These are phyloP conservation scores for Nasturtium officinale DNA, from an alignment of 345 rosid species.

Conservation along the genomic window DNA sequence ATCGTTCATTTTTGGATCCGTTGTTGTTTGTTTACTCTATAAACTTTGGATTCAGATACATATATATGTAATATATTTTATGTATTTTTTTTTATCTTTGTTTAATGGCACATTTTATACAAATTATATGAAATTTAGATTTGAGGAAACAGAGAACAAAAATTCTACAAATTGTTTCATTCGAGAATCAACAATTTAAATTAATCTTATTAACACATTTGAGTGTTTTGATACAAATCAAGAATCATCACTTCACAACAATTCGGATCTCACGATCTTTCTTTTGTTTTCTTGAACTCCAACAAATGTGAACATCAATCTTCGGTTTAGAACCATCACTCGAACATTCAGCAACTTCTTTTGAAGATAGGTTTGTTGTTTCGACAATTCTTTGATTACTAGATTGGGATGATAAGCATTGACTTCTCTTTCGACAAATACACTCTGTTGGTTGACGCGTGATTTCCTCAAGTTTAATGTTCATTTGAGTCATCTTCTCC, in stretches of 20 bases:
- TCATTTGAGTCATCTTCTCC: constrained; percentile 35
- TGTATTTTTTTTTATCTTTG: not conserved
- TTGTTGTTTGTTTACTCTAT: constrained; percentile 16
- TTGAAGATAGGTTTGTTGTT: not conserved
- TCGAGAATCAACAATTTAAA: not conserved
- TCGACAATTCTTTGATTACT: not conserved
- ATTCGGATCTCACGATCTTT: constrained; percentile 21
- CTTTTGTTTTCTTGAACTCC: constrained; percentile 21
- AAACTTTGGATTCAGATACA: constrained; percentile 32
- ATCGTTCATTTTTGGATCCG: constrained; percentile 21
- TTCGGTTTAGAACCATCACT: constrained; percentile 17
- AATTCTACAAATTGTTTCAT: not conserved
- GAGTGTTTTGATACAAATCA: not conserved
- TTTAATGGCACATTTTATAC: constrained; percentile 14
- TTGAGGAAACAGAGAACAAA: too few species aligned
- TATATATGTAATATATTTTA: constrained; percentile 29
- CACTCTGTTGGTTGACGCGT: constrained; percentile 7
- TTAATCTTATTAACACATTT: not conserved
- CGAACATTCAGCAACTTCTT: not conserved
- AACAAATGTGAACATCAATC: constrained; percentile 31
- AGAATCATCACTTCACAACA: not conserved
- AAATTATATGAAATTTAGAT: not conserved
- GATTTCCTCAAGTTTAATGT: constrained; percentile 28
- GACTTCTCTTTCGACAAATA: not conserved
- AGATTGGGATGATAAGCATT: not conserved